A percentile compares a stretch with the other conserved stretches of the same genome.
Conservation (phyloP, 1,284 basidiomycete genomes). For the Ceratobasidium sp. region DNA sequence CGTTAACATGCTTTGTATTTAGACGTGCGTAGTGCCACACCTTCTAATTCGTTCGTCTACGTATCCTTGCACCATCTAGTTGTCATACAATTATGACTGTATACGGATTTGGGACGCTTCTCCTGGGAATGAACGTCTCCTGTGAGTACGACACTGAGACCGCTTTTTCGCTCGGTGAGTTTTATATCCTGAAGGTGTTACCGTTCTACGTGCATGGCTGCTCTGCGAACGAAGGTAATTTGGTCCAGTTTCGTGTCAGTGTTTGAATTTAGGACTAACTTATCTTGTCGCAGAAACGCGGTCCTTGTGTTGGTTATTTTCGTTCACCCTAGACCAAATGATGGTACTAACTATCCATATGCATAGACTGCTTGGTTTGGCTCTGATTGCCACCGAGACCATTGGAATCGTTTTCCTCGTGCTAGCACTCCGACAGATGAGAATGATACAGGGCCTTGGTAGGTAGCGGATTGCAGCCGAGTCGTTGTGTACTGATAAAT, state of each 20-base stretch:
- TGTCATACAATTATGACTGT: background rate
- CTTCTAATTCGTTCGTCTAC: background rate
- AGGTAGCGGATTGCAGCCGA: background rate
- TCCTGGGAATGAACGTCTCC: background rate
- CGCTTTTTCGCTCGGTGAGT: too few relatives aligned
- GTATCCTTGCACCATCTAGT: background rate
- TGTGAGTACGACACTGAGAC: background rate
- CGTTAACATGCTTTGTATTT: background rate
- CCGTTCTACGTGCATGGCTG: background rate
- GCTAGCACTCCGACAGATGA: background rate
- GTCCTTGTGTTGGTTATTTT: background rate
- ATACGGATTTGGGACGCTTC: conserved; percentile 3
- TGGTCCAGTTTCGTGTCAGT: background rate
- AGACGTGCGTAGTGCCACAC: background rate
- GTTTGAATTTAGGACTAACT: background rate
- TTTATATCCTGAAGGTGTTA: background rate
- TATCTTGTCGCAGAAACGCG: background rate
- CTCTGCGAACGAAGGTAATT: conserved; percentile 7
- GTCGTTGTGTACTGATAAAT: background rate
- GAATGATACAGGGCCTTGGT: background rate
- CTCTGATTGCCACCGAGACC: background rate
- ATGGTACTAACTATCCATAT: background rate
- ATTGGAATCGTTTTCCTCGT: background rate
- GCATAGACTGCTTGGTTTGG: background rate
- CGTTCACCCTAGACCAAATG: background rate